phyloP scores from a whole-genome alignment of 768 basidiomycete genomes.

The Lactifluus pinguis region DNA sequence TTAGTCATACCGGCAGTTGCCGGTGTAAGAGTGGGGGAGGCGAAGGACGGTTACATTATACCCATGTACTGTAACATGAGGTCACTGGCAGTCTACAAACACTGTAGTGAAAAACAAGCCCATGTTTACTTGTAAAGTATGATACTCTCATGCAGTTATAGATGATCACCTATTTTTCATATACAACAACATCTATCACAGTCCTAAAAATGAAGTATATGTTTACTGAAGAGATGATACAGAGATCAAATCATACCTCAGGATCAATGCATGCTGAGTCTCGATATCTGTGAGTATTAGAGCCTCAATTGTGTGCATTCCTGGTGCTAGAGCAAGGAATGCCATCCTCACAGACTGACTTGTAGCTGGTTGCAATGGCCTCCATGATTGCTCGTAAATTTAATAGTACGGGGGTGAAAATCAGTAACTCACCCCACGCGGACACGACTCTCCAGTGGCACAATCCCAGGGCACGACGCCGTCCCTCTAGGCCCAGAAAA shows the following conservation, averaged over 20 bases:
- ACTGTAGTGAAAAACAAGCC: no score
- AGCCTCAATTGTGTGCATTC: constrained; percentile 67
- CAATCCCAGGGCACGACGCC: constrained; percentile 40
- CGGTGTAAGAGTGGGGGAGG: no score
- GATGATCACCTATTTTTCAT: neutral
- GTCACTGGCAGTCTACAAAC: no score
- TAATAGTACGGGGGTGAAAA: neutral
- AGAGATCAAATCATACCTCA: constrained; percentile 41
- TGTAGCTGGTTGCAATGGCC: constrained; percentile 69
- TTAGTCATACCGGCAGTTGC: no score
- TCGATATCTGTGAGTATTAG: constrained; percentile 70
- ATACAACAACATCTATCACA: constrained; percentile 43
- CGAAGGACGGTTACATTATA: no score
- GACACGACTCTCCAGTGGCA: constrained; percentile 70
- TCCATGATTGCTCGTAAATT: constrained; percentile 22
- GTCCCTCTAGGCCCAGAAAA: neutral
- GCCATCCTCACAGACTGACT: constrained; percentile 85
- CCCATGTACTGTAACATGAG: no score
- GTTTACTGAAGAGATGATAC: constrained; percentile 5
- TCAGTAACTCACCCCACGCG: constrained; percentile 58
- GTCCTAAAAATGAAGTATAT: constrained; percentile 35
- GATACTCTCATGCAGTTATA: constrained; percentile 23
- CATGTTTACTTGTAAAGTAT: no score
- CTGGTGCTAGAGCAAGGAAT: constrained; percentile 71
- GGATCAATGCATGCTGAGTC: constrained; percentile 59